Percentiles rank a stretch among this genome's conserved stretches.
Evolutionary conservation across 495 filamentous ascomycete genomes (phyloP).

Genomic region (Chlorociboria aeruginascens): DNA sequence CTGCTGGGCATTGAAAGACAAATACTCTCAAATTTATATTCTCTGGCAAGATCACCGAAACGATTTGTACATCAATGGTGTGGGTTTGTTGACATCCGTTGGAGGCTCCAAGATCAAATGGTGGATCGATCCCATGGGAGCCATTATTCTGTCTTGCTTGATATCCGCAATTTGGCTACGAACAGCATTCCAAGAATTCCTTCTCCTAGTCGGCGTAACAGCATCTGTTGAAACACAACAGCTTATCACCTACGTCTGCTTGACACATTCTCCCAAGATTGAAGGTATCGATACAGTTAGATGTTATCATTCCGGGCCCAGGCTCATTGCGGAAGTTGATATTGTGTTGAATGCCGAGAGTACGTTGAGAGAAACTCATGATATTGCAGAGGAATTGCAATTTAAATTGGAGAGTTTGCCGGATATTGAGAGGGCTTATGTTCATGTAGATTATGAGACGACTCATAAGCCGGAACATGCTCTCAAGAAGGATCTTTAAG

Average conservation of each 20-base stretch:
- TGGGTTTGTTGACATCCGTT: constrained; percentile 81
- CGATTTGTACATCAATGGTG: constrained; percentile 79
- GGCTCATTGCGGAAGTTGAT: constrained; percentile 83
- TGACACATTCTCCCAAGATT: constrained; percentile 80
- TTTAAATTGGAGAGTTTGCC: constrained; percentile 88
- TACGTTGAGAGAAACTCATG: constrained; percentile 69
- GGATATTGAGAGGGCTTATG: constrained; percentile 88
- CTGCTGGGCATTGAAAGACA: constrained; percentile 82
- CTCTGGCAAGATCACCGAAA: constrained; percentile 90
- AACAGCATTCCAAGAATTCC: constrained; percentile 82
- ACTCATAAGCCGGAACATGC: constrained; percentile 80
- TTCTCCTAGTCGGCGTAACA: constrained; percentile 78
- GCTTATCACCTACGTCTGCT: constrained; percentile 90
- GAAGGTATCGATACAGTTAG: constrained; percentile 86
- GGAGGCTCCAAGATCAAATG: constrained; percentile 77
- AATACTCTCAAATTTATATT: constrained; percentile 83
- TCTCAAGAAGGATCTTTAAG: constrained; percentile 40
- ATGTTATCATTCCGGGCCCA: constrained; percentile 81
- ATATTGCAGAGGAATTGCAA: constrained; percentile 89
- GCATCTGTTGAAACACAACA: constrained; percentile 80
- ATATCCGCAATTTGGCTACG: constrained; percentile 70
- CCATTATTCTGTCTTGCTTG: constrained; percentile 67
- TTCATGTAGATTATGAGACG: constrained; percentile 95
- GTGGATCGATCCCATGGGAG: constrained; percentile 94
- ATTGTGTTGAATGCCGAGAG: constrained; percentile 68